Evolutionary conservation across 2,329 filamentous ascomycete species (phyloP).

Genomic region (Myriangium duriaei): DNA sequence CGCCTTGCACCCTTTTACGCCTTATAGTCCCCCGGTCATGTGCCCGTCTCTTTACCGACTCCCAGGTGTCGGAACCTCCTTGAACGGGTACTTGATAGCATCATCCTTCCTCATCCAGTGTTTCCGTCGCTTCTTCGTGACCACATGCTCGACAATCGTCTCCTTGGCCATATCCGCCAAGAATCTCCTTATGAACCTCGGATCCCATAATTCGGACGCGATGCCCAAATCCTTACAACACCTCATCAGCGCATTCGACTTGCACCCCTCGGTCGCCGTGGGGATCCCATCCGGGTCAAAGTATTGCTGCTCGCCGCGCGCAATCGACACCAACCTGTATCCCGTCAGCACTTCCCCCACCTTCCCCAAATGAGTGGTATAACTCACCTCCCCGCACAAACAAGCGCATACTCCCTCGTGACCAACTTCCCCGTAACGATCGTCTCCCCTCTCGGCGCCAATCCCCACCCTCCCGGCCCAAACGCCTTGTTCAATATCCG

Average conservation of each 20-base stretch:
- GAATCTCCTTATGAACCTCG: slow-evolving; percentile 74
- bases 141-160: slow-evolving; percentile 77
- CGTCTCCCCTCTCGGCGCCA: slow-evolving; percentile 76
- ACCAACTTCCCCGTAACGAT: slow-evolving; percentile 69
- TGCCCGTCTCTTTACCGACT: no score
- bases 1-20: no score
- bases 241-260: slow-evolving; percentile 93
- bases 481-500: slow-evolving; percentile 83
- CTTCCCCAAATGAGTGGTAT: slow-evolving; percentile 5
- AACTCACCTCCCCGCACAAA: slow-evolving; percentile 72
- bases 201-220: slow-evolving; percentile 93
- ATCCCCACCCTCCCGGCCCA: slow-evolving; percentile 88
- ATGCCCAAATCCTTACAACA: slow-evolving; percentile 98
- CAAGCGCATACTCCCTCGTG: slow-evolving; percentile 85
- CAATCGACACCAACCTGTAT: slow-evolving; percentile 75
- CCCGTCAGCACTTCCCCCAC: slow-evolving; percentile 1
- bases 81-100: slow-evolving; percentile 52
- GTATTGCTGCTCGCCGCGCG: slow-evolving; percentile 88
- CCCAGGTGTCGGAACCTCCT: slow-evolving; percentile 28
- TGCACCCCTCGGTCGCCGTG: slow-evolving; percentile 90
- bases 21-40: no score
- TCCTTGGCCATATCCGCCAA: slow-evolving; percentile 63
- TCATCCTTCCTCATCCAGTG: slow-evolving; percentile 80
- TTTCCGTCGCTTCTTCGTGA: slow-evolving; percentile 79
- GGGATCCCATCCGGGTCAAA: slow-evolving; percentile 83